phyloP scores from a whole-genome alignment of 1,284 basidiomycete genomes.

The Fomitopsis schrenkii region DNA sequence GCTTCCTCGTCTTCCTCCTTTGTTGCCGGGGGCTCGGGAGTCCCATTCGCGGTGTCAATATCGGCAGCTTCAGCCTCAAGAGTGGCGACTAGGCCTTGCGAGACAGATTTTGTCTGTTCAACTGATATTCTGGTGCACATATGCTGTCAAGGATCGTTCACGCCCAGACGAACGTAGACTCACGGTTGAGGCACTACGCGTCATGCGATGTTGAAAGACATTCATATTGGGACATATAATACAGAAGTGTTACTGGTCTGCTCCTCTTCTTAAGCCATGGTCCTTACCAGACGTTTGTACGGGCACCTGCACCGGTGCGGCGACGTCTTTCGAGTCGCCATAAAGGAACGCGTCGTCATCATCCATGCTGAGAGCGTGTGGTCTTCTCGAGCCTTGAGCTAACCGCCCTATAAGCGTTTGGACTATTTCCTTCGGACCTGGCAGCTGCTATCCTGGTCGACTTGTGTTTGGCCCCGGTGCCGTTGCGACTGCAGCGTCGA shows the following conservation, averaged over 20 bases:
- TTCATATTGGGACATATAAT: conserved; percentile 4
- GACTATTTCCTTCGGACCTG: background rate
- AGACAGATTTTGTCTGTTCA: conserved; percentile 33
- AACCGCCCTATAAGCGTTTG: background rate
- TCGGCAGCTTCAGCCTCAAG: conserved; percentile 38
- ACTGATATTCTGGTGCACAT: conserved; percentile 36
- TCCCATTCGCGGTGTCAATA: conserved; percentile 17
- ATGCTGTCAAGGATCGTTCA: conserved; percentile 6
- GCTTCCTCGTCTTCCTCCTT: conserved; percentile 39
- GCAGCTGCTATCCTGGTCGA: background rate
- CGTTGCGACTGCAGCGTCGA: background rate
- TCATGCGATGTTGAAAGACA: conserved; percentile 27
- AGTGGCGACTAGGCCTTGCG: conserved; percentile 44
- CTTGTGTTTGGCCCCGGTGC: background rate
- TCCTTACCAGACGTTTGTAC: conserved; percentile 40
- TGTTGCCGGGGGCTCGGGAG: conserved; percentile 12
- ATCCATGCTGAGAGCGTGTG: conserved; percentile 41
- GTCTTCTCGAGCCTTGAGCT: background rate
- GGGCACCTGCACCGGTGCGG: conserved; percentile 30
- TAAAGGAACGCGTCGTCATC: conserved; percentile 78
- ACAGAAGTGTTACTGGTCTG: background rate
- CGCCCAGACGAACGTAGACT: conserved; percentile 26
- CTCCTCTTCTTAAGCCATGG: background rate
- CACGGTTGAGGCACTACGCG: conserved; percentile 50
- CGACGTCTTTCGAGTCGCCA: conserved; percentile 43